Evolutionary conservation across 2,329 filamentous ascomycete genomes (phyloP).

Genomic region (Hirsutella thompsonii): DNA sequence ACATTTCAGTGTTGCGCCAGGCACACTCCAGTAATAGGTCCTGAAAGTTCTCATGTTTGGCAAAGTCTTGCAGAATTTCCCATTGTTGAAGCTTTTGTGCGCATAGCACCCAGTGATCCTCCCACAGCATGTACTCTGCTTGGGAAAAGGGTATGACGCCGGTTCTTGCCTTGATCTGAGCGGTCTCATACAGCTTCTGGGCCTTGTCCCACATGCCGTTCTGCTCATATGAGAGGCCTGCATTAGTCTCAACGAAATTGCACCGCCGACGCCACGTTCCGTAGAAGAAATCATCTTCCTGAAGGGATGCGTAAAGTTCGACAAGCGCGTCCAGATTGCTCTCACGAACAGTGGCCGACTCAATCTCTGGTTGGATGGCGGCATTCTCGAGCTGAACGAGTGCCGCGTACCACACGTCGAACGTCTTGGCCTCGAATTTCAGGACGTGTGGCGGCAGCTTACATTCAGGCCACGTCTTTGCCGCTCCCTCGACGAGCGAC

Average conservation of each 20-base stretch:
- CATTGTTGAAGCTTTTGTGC: conserved; percentile 98
- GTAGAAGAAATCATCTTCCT: conserved; percentile 96
- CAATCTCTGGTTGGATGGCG: conserved; percentile 70
- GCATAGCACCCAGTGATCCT: conserved; percentile 97
- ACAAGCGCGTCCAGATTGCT: conserved; percentile 94
- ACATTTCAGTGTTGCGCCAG: conserved; percentile 92
- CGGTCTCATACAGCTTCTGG: conserved; percentile 89
- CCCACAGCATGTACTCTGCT: conserved; percentile 97
- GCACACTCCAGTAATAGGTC: conserved; percentile 90
- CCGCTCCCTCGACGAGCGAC: conserved; percentile 77
- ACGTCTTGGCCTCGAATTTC: conserved; percentile 88
- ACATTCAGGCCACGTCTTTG: conserved; percentile 72
- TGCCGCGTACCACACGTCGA: conserved; percentile 95
- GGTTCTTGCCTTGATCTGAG: conserved; percentile 92
- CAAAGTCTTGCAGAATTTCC: conserved; percentile 95
- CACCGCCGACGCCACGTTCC: conserved; percentile 91
- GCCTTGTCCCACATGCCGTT: conserved; percentile 99
- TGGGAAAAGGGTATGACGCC: conserved; percentile 94
- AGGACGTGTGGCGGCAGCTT: conserved; percentile 92
- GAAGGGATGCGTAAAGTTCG: conserved; percentile 77
- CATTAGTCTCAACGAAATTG: conserved; percentile 95
- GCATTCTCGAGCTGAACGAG: conserved; percentile 81
- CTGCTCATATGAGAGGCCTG: conserved; percentile 93
- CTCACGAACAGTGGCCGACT: conserved; percentile 74
- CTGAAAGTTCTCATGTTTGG: conserved; percentile 97